phyloP scores from a whole-genome alignment of 2,329 filamentous ascomycete genomes.

The Fonsecaea monophora region DNA sequence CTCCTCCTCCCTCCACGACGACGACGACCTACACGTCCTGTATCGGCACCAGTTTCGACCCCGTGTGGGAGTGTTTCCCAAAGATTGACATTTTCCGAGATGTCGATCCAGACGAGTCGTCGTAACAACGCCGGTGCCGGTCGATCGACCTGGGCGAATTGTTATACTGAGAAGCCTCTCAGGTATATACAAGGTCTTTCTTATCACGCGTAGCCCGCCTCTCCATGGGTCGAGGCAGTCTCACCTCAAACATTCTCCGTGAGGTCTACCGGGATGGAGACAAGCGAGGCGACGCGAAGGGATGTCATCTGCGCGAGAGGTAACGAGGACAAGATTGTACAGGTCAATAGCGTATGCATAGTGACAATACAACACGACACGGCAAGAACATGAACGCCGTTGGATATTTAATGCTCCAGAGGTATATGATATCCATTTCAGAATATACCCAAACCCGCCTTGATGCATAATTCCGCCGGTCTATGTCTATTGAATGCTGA shows the following conservation, averaged over 20 bases:
- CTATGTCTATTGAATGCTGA: background rate
- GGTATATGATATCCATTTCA: background rate
- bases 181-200: too few relatives aligned
- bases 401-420: background rate
- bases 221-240: background rate
- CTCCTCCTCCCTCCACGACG: too few relatives aligned
- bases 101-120: background rate
- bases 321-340: too few relatives aligned
- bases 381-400: background rate
- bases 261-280: background rate
- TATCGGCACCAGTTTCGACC: constrained; percentile 18
- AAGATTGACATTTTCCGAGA: constrained; percentile 13
- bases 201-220: background rate
- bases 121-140: background rate
- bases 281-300: too few relatives aligned
- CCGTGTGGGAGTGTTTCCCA: constrained; percentile 30
- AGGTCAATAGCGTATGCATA: background rate
- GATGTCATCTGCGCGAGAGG: too few relatives aligned
- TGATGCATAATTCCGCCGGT: background rate
- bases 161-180: too few relatives aligned
- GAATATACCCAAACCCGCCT: background rate
- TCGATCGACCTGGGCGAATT: too few relatives aligned
- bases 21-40: background rate
- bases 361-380: background rate
- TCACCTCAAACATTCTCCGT: background rate